Conservation (phyloP, 2,329 filamentous ascomycete genomes). For the Aspergillus luchuensis region DNA sequence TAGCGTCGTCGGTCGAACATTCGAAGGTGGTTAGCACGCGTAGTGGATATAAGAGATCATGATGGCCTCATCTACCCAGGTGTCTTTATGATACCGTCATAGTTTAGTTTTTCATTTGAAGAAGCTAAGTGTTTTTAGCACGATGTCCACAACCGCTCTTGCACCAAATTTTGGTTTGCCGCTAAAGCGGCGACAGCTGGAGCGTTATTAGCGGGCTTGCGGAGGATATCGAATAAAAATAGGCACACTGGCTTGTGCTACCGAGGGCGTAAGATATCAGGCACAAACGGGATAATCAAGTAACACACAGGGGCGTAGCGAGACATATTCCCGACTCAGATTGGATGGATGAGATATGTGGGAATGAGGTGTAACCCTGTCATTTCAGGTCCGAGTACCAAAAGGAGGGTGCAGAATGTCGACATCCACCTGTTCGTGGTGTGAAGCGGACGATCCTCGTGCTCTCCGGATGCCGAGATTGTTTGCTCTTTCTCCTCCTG, state of each 20-base stretch:
- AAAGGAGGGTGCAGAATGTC: not conserved
- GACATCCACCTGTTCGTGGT: not conserved
- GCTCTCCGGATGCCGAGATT: not conserved
- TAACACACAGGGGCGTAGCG: not conserved
- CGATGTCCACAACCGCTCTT: not conserved
- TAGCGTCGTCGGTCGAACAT: not conserved
- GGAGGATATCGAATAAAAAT: not conserved
- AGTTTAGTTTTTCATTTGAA: too few species aligned
- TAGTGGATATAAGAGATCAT: not conserved
- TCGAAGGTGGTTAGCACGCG: not conserved
- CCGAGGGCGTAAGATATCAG: not conserved
- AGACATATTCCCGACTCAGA: not conserved
- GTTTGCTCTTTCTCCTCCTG: constrained; percentile 1
- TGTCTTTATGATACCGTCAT: not conserved
- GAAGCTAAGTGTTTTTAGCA: not conserved
- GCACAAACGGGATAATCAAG: not conserved
- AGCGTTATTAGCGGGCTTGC: not conserved
- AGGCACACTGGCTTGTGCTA: not conserved
- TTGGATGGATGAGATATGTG: not conserved
- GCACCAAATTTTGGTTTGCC: not conserved
- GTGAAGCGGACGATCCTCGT: not conserved
- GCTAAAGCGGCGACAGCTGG: not conserved
- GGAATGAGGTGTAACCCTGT: not conserved
- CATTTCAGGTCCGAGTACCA: not conserved
- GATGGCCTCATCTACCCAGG: not conserved